Conservation (phyloP, 2,329 filamentous ascomycete species). For the Aureobasidium lini region DNA sequence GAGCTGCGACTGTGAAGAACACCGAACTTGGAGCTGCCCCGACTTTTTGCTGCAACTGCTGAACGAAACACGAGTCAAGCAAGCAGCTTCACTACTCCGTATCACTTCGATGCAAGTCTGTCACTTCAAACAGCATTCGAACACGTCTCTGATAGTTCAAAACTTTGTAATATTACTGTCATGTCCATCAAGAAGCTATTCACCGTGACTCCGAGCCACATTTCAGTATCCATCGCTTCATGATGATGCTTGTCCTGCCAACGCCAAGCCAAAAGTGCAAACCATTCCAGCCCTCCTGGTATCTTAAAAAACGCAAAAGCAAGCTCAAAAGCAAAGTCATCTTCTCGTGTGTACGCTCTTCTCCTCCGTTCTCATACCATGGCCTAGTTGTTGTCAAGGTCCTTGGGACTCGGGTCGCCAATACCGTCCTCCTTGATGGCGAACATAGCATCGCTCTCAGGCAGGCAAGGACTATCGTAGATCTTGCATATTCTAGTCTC, state of each 20-base stretch:
- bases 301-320: slow-evolving; percentile 7
- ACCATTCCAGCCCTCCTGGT: neutral
- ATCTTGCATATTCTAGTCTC: slow-evolving; percentile 99
- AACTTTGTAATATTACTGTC: neutral
- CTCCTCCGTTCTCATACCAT: neutral
- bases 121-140: neutral
- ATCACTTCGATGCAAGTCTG: too few relatives aligned
- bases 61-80: neutral
- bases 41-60: neutral
- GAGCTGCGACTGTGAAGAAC: slow-evolving; percentile 1
- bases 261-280: slow-evolving; percentile 12
- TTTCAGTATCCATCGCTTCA: neutral
- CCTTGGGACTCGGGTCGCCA: slow-evolving; percentile 90
- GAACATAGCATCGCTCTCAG: slow-evolving; percentile 93
- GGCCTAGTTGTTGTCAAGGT: slow-evolving; percentile 64
- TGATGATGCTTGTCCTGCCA: slow-evolving; percentile 6
- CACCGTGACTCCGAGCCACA: neutral
- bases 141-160: neutral
- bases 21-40: slow-evolving; percentile 5
- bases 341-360: neutral
- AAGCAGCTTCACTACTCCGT: neutral
- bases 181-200: neutral
- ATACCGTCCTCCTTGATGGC: slow-evolving; percentile 97
- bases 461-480: slow-evolving; percentile 94
- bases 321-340: slow-evolving; percentile 13